Evolutionary conservation across 2,329 filamentous ascomycete species (phyloP).

Genomic region (Stemphylium vesicarium): DNA sequence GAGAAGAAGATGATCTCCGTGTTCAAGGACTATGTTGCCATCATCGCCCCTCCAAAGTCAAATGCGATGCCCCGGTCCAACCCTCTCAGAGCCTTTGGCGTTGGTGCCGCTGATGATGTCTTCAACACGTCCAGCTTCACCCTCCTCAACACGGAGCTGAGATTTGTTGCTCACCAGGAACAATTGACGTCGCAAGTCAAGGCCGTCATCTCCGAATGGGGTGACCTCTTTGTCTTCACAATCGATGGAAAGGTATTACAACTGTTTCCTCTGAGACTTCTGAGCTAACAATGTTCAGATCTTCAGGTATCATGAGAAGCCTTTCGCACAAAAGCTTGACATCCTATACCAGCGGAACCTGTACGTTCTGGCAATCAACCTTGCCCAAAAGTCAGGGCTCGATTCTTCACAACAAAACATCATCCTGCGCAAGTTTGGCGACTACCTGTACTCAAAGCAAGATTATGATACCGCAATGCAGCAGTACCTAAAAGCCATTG

Average conservation of each 20-base stretch:
- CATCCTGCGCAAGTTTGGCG: slow-evolving; percentile 92
- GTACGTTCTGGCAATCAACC: slow-evolving; percentile 87
- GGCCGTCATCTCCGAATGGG: slow-evolving; percentile 85
- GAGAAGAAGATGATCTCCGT: slow-evolving; percentile 82
- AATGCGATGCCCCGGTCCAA: slow-evolving; percentile 62
- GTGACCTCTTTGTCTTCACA: slow-evolving; percentile 86
- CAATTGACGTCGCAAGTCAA: slow-evolving; percentile 81
- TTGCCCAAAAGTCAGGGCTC: slow-evolving; percentile 87
- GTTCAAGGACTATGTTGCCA: slow-evolving; percentile 83
- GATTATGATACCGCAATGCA: slow-evolving; percentile 99
- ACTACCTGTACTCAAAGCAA: slow-evolving; percentile 91
- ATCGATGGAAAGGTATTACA: slow-evolving; percentile 81
- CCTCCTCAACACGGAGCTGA: slow-evolving; percentile 87
- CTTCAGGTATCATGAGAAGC: slow-evolving; percentile 87
- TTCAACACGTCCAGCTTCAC: slow-evolving; percentile 90
- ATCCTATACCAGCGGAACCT: slow-evolving; percentile 93
- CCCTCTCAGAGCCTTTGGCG: slow-evolving; percentile 75
- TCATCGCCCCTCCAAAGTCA: slow-evolving; percentile 79
- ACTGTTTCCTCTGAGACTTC: neutral
- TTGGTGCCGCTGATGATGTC: slow-evolving; percentile 73
- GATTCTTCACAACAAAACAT: slow-evolving; percentile 82
- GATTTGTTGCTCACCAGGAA: slow-evolving; percentile 89
- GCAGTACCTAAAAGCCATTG: slow-evolving; percentile 94
- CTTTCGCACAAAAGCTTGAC: slow-evolving; percentile 87
- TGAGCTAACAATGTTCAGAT: slow-evolving; percentile 60